Base-by-base conservation (phyloP, 2,329 filamentous ascomycete genomes). In the Phaeosphaeria sp. region DNA sequence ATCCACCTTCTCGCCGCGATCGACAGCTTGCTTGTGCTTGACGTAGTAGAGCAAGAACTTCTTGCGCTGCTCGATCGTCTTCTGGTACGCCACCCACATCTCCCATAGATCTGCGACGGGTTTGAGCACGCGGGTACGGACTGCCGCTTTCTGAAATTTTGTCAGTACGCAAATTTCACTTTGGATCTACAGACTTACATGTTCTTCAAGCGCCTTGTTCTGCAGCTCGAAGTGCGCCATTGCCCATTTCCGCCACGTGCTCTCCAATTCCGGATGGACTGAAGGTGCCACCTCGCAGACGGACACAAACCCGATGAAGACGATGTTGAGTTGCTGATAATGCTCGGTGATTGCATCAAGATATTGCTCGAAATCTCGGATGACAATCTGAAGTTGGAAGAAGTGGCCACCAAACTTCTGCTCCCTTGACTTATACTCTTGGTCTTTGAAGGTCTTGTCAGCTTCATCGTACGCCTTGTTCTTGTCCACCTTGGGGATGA, bases 321-420 rank as follows among this genome's bases (percentile, higher is more conserved):
- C 91, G 59, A 91, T 89, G 49, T 93, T 85, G 68, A 96, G 93
- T 64, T 91, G 89, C 57, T 90, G 87, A 49, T 97, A 89, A 62
- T 91, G 92, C n/a, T 86, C 86, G 8, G 90, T 87, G 3, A 92
- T 87, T 55, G 93, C 89, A n/a, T 90, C 86, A 4, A 92, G 89
- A 76, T 98, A 98, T 68, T 89, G 92, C 71, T 97, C 92, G n/a
- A 97, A 90, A 74, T 98, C 95, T 57, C 93, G 88, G 71, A 96
- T 88, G 43, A 97, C 92, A 40, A 99, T 91, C 73, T 98, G 94
- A 25, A 98, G 81, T 59, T 94, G 90, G 60, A 97, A 89, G 76
- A 93, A 97, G 74, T 97, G 93, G 60, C 96, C 92, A 30, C 91
- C 90, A 70, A 97, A 98, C 69, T 89, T 92, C 72, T 97, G 91